These are phyloP conservation scores for Alternaria angustiovoidea DNA, from an alignment of 2,329 filamentous ascomycete species.

Conservation along the genomic window DNA sequence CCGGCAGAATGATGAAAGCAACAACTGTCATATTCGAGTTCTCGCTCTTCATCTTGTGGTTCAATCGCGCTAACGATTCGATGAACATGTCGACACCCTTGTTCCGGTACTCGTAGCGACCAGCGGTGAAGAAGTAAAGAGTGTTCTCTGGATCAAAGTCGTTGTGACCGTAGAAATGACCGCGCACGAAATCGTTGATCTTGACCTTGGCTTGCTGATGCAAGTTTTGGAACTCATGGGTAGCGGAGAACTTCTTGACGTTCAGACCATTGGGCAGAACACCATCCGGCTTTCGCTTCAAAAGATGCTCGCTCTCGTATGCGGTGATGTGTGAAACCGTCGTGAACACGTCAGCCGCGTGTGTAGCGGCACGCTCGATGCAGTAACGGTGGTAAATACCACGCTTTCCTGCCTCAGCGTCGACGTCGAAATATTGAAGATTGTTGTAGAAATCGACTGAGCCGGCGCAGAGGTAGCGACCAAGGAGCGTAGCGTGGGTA, in stretches of 20 bases:
- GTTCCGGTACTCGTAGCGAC: slow-evolving; percentile 96
- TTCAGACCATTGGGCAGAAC: slow-evolving; percentile 97
- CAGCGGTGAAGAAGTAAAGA: slow-evolving; percentile 95
- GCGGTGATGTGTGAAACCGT: slow-evolving; percentile 99
- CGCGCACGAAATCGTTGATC: slow-evolving; percentile 97
- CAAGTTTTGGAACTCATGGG: slow-evolving; percentile 98
- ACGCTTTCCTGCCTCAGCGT: slow-evolving; percentile 94
- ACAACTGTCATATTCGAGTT: slow-evolving; percentile 94
- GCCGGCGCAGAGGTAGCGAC: slow-evolving; percentile 94
- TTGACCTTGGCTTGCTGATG: slow-evolving; percentile 97
- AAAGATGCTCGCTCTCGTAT: slow-evolving; percentile 94
- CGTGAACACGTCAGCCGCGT: slow-evolving; percentile 95
- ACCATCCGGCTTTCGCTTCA: slow-evolving; percentile 97
- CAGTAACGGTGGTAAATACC: slow-evolving; percentile 99
- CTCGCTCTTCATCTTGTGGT: slow-evolving; percentile 85
- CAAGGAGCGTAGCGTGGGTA: slow-evolving; percentile 93
- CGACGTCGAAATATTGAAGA: slow-evolving; percentile 94
- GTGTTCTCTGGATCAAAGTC: slow-evolving; percentile 98
- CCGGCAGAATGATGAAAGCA: slow-evolving; percentile 98
- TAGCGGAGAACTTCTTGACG: slow-evolving; percentile 97
- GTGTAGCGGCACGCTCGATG: slow-evolving; percentile 92
- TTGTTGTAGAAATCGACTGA: slow-evolving; percentile 99
- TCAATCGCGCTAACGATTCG: slow-evolving; percentile 90
- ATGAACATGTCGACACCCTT: slow-evolving; percentile 99
- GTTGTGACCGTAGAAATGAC: slow-evolving; percentile 98